Evolutionary conservation across 1,139 yeast genomes (phyloP).

Genomic region (Suhomyces wounanorum): DNA sequence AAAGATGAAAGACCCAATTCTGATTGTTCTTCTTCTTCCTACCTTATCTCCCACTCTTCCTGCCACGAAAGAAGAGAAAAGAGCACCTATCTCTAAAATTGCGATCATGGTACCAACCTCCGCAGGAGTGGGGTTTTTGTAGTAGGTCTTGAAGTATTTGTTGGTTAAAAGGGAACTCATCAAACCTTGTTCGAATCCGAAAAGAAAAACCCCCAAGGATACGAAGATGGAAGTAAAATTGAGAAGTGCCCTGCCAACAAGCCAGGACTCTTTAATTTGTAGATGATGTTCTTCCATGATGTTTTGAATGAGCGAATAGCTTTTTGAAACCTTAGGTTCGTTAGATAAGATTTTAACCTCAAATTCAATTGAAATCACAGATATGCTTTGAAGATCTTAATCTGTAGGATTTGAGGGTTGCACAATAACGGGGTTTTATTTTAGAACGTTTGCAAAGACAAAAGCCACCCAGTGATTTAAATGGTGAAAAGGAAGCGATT

Average conservation of each 20-base stretch:
- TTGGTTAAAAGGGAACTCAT: constrained; percentile 68
- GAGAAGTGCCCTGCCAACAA: constrained; percentile 55
- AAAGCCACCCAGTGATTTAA: not conserved
- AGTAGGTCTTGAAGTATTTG: constrained; percentile 69
- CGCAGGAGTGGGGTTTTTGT: constrained; percentile 67
- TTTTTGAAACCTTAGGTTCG: not conserved
- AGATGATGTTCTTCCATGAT: constrained; percentile 19
- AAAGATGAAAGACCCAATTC: constrained; percentile 80
- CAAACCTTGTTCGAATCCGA: constrained; percentile 66
- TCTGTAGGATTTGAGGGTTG: no score
- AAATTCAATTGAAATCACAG: not conserved
- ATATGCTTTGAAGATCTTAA: not conserved
- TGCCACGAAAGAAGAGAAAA: constrained; percentile 72
- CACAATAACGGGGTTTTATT: no score
- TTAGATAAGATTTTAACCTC: not conserved
- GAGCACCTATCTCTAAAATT: constrained; percentile 82
- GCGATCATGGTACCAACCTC: constrained; percentile 81
- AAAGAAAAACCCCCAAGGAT: constrained; percentile 57
- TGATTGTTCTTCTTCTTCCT: constrained; percentile 79
- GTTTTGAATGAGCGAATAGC: not conserved
- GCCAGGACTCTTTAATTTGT: constrained; percentile 41
- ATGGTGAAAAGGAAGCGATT: not conserved
- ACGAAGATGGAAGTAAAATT: constrained; percentile 62
- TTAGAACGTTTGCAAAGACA: not conserved
- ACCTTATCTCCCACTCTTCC: constrained; percentile 78